Percentiles rank a stretch among this genome's conserved stretches.
Conservation (phyloP, 805 yeast genomes). For the Ogataea populi-albae region DNA sequence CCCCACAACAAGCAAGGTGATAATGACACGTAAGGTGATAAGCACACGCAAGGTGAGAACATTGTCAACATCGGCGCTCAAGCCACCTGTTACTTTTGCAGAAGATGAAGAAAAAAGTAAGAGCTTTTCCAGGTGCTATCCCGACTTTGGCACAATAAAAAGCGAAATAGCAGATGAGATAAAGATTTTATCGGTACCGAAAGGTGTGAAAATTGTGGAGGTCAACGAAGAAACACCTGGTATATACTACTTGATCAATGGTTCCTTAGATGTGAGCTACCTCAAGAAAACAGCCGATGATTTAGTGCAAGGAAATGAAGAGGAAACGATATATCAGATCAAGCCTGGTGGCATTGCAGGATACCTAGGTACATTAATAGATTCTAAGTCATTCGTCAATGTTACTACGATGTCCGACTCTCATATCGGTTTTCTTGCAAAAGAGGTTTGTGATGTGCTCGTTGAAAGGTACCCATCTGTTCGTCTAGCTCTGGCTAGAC, state of each 20-base stretch:
- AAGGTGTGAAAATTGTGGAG: conserved; percentile 56
- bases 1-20: too few species aligned
- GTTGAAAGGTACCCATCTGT: conserved; percentile 75
- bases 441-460: conserved; percentile 56
- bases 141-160: conserved; percentile 50
- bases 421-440: conserved; percentile 71
- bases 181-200: conserved; percentile 50
- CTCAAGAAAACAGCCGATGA: conserved; percentile 31
- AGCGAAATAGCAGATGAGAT: conserved; percentile 57
- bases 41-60: conserved; percentile 14
- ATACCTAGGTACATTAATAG: conserved; percentile 74
- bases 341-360: conserved; percentile 84
- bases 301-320: conserved; percentile 17
- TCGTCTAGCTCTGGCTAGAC: conserved; percentile 73
- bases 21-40: conserved; percentile 1
- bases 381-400: conserved; percentile 73
- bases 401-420: conserved; percentile 59
- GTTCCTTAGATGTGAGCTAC: conserved; percentile 63
- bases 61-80: conserved; percentile 25
- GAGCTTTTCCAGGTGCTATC: conserved; percentile 18
- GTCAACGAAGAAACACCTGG: conserved; percentile 72
- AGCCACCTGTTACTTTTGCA: conserved; percentile 1
- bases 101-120: conserved; percentile 11
- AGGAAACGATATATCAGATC: conserved; percentile 53
- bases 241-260: conserved; percentile 75